phyloP scores from a whole-genome alignment of 208 protist genomes.

The Trypanosoma mega region DNA sequence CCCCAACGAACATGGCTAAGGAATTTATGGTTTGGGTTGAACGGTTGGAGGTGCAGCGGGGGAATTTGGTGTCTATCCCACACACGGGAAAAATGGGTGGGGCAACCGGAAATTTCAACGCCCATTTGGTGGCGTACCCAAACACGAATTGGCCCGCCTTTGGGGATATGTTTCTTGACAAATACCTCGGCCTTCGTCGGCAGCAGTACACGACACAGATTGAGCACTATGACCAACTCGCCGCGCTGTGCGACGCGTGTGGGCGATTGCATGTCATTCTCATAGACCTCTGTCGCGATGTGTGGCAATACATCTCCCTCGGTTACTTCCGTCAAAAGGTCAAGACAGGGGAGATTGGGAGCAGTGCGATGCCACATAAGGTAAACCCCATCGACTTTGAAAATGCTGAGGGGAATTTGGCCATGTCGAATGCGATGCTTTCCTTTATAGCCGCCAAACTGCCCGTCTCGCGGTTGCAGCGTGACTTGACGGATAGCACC shows the following conservation, averaged over 20 bases:
- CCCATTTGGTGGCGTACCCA: slow-evolving; percentile 90
- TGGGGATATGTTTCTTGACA: slow-evolving; percentile 74
- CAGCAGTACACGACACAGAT: slow-evolving; percentile 95
- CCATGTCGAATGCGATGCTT: slow-evolving; percentile 92
- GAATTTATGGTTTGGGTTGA: slow-evolving; percentile 93
- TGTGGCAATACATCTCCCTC: slow-evolving; percentile 95
- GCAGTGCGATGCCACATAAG: slow-evolving; percentile 97
- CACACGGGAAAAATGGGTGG: slow-evolving; percentile 92
- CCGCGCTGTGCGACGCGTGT: slow-evolving; percentile 89
- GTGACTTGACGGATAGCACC: slow-evolving; percentile 95
- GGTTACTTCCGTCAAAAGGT: slow-evolving; percentile 95
- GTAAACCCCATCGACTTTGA: slow-evolving; percentile 98
- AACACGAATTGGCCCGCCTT: slow-evolving; percentile 84
- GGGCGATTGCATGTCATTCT: slow-evolving; percentile 93
- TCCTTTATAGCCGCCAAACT: slow-evolving; percentile 93
- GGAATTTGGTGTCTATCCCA: slow-evolving; percentile 51
- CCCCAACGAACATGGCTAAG: slow-evolving; percentile 93
- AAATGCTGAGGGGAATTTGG: slow-evolving; percentile 96
- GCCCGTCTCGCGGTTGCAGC: slow-evolving; percentile 94
- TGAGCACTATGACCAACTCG: slow-evolving; percentile 95
- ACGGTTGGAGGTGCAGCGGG: slow-evolving; percentile 78
- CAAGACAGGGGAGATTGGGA: slow-evolving; percentile 92
- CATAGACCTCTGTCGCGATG: slow-evolving; percentile 91
- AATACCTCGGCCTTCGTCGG: slow-evolving; percentile 73
- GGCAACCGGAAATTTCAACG: slow-evolving; percentile 94